Base-by-base conservation (phyloP, 345 rosid species). In the Laguncularia racemosa region DNA sequence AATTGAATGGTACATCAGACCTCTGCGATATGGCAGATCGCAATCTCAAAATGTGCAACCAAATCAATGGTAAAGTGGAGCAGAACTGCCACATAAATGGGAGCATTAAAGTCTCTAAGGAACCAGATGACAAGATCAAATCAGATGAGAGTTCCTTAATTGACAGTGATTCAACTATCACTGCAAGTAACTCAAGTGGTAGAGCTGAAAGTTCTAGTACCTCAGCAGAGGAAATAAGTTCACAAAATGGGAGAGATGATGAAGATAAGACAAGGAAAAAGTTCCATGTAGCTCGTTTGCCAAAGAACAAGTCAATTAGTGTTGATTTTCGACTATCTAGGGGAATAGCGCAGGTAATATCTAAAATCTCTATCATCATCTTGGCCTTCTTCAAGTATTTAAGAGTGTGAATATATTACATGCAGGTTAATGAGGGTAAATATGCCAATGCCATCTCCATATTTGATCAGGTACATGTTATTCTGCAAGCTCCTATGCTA, bases 401-500 rank as follows among this genome's bases (percentile, higher is more conserved):
- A 33, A 58, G 16, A 45, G 8, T 38, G 15, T 17, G 40, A 53
- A 59, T 52, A 54, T n/a, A 60, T 53, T 47, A 21, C 65, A 63
- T 73, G 57, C 84, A 93, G 97, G 96, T 93, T 70, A 93, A 93
- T 63, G 99, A 93, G 80, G 99, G 99, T 57, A 93, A 76, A 65
- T 93, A 93, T 77, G 76, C 65, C 44, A 68, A 73, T 71, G 97
- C 99, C 33, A 78, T 93, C 69, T 79, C 91, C 40, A 79, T 93
- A 65, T 92, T 93, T 80, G 86, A 89, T 74, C 89, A 87, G 96
- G 97, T 93, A 61, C 68, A 53, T 33, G 13, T 46, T 55, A 44
- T 53, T 55, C 52, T 52, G 55, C 48, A 62, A 57, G 17, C 33
- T 71, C 23, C n/a, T 71, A 46, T 64, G n/a, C 20, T 53, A 23